Conservation (phyloP, 139 green algal genomes). For the Coelastrella sp. region DNA sequence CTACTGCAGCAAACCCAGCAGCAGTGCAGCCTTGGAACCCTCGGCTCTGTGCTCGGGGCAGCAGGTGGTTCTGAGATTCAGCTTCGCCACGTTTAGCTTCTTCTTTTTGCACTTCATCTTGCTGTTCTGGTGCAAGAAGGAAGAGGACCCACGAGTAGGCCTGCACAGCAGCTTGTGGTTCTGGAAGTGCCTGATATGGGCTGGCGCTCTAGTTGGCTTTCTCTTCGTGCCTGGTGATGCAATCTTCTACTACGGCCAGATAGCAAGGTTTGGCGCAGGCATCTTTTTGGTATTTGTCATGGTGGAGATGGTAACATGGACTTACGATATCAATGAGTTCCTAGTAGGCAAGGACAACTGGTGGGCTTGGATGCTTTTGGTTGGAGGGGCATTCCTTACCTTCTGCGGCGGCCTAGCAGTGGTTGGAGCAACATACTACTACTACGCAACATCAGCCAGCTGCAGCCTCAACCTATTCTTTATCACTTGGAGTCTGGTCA, state of each 20-base stretch:
- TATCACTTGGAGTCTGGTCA: constrained; percentile 81
- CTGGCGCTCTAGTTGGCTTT: constrained; percentile 60
- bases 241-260: constrained; percentile 69
- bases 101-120: constrained; percentile 70
- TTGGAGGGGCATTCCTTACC: constrained; percentile 49
- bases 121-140: constrained; percentile 61
- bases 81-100: constrained; percentile 83
- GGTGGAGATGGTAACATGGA: constrained; percentile 81
- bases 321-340: constrained; percentile 75
- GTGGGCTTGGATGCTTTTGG: constrained; percentile 55
- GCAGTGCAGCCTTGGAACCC: not conserved
- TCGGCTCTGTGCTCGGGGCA: constrained; percentile 60
- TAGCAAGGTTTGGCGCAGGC: constrained; percentile 59
- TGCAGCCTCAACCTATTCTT: constrained; percentile 90
- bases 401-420: constrained; percentile 64
- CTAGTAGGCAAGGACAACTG: constrained; percentile 63
- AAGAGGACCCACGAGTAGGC: constrained; percentile 54
- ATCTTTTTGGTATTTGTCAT: constrained; percentile 88
- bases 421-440: constrained; percentile 79
- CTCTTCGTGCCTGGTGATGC: constrained; percentile 73
- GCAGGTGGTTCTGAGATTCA: constrained; percentile 78
- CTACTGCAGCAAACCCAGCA: constrained; percentile 22
- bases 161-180: constrained; percentile 75
- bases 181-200: constrained; percentile 73
- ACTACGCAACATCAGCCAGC: constrained; percentile 62